Evolutionary conservation across 2,329 filamentous ascomycete genomes (phyloP).

Genomic region (Huntiella moniliformis): DNA sequence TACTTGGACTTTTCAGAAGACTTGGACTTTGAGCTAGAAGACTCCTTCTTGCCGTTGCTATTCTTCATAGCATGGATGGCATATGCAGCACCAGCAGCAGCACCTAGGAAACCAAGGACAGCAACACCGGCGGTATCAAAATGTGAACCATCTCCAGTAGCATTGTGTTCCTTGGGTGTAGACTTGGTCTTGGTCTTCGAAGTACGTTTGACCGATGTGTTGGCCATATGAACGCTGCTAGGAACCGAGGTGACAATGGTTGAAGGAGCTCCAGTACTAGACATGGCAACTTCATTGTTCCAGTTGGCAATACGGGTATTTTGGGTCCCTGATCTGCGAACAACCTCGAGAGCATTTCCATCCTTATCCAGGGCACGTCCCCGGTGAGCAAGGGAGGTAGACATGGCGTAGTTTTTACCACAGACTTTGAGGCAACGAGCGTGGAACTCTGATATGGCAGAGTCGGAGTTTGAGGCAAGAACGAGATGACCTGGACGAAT

Average conservation of each 20-base stretch:
- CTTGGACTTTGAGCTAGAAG: background rate
- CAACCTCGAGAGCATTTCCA: constrained; percentile 67
- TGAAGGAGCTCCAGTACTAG: constrained; percentile 10
- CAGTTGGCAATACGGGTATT: constrained; percentile 29
- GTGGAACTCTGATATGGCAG: constrained; percentile 3
- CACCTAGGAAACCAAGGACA: constrained; percentile 11
- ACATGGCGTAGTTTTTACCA: background rate
- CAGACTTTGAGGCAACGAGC: background rate
- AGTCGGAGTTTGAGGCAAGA: background rate
- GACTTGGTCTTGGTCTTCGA: constrained; percentile 1
- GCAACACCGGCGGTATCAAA: constrained; percentile 7
- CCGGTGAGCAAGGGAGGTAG: constrained; percentile 13
- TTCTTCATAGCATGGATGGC: constrained; percentile 11
- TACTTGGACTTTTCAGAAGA: constrained; percentile 5
- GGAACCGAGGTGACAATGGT: constrained; percentile 3
- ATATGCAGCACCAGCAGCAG: constrained; percentile 12
- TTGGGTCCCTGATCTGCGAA: constrained; percentile 20
- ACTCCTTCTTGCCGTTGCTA: constrained; percentile 3
- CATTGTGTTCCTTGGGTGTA: background rate
- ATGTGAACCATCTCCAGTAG: constrained; percentile 5
- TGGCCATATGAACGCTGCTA: background rate
- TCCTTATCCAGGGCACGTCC: constrained; percentile 58
- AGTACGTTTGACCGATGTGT: constrained; percentile 3
- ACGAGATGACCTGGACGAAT: constrained; percentile 4
- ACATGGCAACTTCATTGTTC: constrained; percentile 26